Evolutionary conservation across 768 basidiomycete species (phyloP).

Genomic region (Leccinum rimulosum): DNA sequence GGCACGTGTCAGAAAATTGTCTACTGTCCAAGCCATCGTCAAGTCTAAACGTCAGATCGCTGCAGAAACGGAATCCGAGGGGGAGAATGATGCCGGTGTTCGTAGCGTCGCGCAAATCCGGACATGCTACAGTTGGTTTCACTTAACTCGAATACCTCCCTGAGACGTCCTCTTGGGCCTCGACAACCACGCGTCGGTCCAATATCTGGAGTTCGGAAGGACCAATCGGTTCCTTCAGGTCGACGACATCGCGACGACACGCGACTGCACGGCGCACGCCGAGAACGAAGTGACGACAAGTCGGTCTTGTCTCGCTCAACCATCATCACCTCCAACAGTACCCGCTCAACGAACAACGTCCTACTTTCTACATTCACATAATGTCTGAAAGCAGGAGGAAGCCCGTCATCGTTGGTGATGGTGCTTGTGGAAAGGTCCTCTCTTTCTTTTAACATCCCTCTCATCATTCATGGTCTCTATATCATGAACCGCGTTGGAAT

Average conservation of each 20-base stretch:
- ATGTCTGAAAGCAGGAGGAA: conserved; percentile 99
- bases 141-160: conserved; percentile 23
- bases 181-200: conserved; percentile 16
- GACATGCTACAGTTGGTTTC: conserved; percentile 7
- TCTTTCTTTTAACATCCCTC: neutral
- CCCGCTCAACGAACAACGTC: conserved; percentile 31
- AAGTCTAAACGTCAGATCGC: conserved; percentile 12
- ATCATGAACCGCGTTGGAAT: conserved; percentile 80
- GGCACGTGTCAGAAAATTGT: conserved; percentile 23
- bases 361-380: conserved; percentile 36
- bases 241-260: neutral
- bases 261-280: too few species aligned
- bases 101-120: neutral
- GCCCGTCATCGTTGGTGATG: conserved; percentile 98
- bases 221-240: conserved; percentile 1
- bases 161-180: conserved; percentile 22
- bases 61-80: conserved; percentile 2
- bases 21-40: conserved; percentile 28
- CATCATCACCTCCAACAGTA: conserved; percentile 36
- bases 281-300: too few species aligned
- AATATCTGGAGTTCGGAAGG: neutral
- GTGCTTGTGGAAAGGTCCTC: conserved; percentile 89
- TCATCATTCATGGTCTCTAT: conserved; percentile 60
- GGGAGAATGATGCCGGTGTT: neutral
- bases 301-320: conserved; percentile 36